Conservation (phyloP, 192 early-diverging fungal genomes). For the Obelidium mucronatum region DNA sequence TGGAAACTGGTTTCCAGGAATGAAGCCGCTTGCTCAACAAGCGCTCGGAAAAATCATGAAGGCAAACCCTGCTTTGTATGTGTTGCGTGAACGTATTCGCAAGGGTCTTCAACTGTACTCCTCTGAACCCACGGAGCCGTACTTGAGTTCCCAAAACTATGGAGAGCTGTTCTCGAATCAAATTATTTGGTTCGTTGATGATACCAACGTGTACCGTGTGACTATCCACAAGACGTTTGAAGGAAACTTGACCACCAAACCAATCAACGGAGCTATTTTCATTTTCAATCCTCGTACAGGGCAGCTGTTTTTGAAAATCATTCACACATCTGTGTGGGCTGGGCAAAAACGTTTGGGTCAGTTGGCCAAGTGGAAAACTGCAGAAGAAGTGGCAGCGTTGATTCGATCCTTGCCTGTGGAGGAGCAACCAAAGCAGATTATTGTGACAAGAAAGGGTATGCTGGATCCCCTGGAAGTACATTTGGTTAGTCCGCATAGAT, state of each 20-base stretch:
- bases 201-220: constrained; percentile 99
- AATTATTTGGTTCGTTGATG: constrained; percentile 99
- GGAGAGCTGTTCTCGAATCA: constrained; percentile 97
- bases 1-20: constrained; percentile 98
- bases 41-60: constrained; percentile 99
- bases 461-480: constrained; percentile 98
- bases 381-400: constrained; percentile 99
- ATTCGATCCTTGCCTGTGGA: constrained; percentile 98
- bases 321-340: constrained; percentile 99
- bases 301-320: constrained; percentile 98
- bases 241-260: constrained; percentile 99
- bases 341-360: constrained; percentile 99
- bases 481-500: constrained; percentile 49
- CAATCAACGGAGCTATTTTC: constrained; percentile 99
- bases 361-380: constrained; percentile 99
- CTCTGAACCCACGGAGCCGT: constrained; percentile 98
- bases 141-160: constrained; percentile 87
- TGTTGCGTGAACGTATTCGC: constrained; percentile 96
- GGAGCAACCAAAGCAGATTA: constrained; percentile 99
- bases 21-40: constrained; percentile 97
- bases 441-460: constrained; percentile 99
- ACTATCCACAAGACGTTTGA: constrained; percentile 99
- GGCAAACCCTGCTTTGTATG: constrained; percentile 96
- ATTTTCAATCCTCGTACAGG: constrained; percentile 99
- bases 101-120: constrained; percentile 99